phyloP scores from a whole-genome alignment of 2,329 filamentous ascomycete genomes.

The Cladosporium sp. region DNA sequence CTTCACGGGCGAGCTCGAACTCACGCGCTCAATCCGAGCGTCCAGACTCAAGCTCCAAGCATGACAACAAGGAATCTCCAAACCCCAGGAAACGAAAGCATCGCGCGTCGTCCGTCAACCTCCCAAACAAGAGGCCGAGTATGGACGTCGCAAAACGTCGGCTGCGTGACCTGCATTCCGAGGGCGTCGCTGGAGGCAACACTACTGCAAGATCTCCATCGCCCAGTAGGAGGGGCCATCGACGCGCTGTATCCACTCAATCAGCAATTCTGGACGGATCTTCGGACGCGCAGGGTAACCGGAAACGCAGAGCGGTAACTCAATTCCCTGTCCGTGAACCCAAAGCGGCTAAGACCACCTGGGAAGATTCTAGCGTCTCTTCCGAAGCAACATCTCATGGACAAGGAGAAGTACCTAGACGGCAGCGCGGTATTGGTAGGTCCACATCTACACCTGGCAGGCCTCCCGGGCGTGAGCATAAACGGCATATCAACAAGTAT shows the following conservation, averaged over 20 bases:
- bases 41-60: constrained; percentile 15
- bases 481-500: constrained; percentile 86
- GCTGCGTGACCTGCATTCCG: constrained; percentile 26
- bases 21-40: constrained; percentile 28
- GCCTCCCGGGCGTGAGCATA: constrained; percentile 60
- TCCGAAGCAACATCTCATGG: constrained; percentile 47
- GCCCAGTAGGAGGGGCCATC: constrained; percentile 54
- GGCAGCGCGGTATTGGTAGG: constrained; percentile 53
- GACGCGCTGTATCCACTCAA: constrained; percentile 61
- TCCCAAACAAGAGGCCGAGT: constrained; percentile 30
- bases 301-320: constrained; percentile 45
- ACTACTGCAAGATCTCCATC: constrained; percentile 51
- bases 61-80: constrained; percentile 18
- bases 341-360: constrained; percentile 34
- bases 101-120: constrained; percentile 30
- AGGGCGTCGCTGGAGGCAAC: constrained; percentile 18
- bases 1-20: constrained; percentile 23
- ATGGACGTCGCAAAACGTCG: constrained; percentile 25
- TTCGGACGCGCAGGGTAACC: constrained; percentile 17
- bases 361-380: constrained; percentile 58
- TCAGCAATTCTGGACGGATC: constrained; percentile 53
- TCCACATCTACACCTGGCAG: constrained; percentile 45
- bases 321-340: constrained; percentile 37
- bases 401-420: constrained; percentile 55
- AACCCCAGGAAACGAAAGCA: constrained; percentile 36